Evolutionary conservation across 164 flowering plant species (phyloP).

Genomic region (Amborella trichopoda): DNA sequence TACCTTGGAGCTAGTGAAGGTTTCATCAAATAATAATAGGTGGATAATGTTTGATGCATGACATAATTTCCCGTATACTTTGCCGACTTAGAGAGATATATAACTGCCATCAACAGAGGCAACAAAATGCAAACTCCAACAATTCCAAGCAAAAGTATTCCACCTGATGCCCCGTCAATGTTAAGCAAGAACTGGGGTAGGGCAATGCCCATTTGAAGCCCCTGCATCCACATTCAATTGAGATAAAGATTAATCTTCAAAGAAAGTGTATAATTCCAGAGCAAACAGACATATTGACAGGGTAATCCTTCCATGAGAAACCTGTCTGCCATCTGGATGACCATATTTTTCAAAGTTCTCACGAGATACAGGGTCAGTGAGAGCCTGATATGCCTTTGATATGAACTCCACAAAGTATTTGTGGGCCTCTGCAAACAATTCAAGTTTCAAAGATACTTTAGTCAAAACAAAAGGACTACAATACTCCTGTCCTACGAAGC

Average conservation of each 20-base stretch:
- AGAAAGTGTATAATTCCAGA: neutral
- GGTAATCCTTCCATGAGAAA: conserved; percentile 4
- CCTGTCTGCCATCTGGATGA: conserved; percentile 99
- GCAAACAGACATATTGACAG: neutral
- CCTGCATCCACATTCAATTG: too few species aligned
- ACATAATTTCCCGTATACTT: conserved; percentile 91
- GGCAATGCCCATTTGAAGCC: conserved; percentile 97
- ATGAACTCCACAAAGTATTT: conserved; percentile 84
- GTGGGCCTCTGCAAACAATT: conserved; percentile 63
- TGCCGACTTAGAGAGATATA: conserved; percentile 84
- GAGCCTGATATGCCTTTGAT: conserved; percentile 95
- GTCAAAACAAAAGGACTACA: too few species aligned
- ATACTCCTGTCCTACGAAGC: neutral
- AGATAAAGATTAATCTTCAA: too few species aligned
- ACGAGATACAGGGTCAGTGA: conserved; percentile 90
- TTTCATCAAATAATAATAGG: conserved; percentile 78
- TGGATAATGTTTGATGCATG: conserved; percentile 78
- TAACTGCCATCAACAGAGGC: conserved; percentile 79
- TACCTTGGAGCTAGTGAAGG: conserved; percentile 98
- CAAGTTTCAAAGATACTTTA: too few species aligned
- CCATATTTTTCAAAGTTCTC: conserved; percentile 98
- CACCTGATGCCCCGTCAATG: conserved; percentile 93
- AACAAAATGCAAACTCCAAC: conserved; percentile 89
- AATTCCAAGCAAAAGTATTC: conserved; percentile 75
- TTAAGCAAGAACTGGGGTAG: conserved; percentile 86